These are phyloP conservation scores for Chamaecyparis obtusa DNA, from an alignment of 75 land plant genomes.

Conservation along the genomic window DNA sequence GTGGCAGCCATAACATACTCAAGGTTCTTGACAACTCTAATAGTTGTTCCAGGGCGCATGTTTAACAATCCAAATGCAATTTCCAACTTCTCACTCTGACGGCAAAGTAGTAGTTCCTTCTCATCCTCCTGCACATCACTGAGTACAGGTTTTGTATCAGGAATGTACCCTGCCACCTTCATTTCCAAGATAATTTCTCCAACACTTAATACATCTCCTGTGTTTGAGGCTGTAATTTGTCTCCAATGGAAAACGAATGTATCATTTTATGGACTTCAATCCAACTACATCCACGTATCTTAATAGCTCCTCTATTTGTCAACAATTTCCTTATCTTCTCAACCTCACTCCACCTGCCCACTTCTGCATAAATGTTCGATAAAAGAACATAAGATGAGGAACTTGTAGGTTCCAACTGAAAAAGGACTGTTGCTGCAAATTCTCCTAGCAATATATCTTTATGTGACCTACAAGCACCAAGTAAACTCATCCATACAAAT, in stretches of 20 bases:
- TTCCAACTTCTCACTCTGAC: constrained; percentile 8
- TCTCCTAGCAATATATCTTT: constrained; percentile 31
- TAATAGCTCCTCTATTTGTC: constrained; percentile 8
- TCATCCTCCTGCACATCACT: constrained; percentile 1
- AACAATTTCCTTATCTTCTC: constrained; percentile 19
- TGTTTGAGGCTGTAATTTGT: background rate
- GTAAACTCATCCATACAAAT: constrained; percentile 37
- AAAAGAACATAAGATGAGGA: constrained; percentile 27
- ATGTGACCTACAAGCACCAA: constrained; percentile 28
- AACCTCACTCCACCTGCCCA: constrained; percentile 24
- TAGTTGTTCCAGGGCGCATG: constrained; percentile 4
- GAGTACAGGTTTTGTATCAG: background rate
- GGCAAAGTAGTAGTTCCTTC: constrained; percentile 7
- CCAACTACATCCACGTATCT: constrained; percentile 28
- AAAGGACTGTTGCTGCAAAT: constrained; percentile 23
- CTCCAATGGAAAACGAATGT: background rate
- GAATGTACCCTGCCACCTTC: constrained; percentile 2
- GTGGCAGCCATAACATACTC: constrained; percentile 10
- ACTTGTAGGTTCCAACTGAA: constrained; percentile 26
- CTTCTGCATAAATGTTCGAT: constrained; percentile 21
- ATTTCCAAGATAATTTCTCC: constrained; percentile 9
- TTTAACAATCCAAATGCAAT: constrained; percentile 9
- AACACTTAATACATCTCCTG: constrained; percentile 13
- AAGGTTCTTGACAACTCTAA: constrained; percentile 2
- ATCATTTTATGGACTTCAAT: constrained; percentile 13